These are phyloP conservation scores for Zopfochytrium polystomum DNA, from an alignment of 371 early-diverging fungal species.

Conservation along the genomic window DNA sequence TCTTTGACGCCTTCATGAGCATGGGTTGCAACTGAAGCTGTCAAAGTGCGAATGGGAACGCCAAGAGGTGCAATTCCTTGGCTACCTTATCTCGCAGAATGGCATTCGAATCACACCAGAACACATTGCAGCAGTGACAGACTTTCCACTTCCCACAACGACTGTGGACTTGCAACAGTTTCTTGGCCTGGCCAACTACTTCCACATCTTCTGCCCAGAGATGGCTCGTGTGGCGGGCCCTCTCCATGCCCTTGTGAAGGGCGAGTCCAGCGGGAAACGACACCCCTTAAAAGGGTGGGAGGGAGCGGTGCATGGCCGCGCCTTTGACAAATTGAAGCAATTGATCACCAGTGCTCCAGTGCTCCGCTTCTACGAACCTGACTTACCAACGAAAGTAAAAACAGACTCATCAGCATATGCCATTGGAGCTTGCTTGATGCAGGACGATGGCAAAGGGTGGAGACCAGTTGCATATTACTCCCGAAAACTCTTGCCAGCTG, in stretches of 20 bases:
- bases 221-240: constrained; percentile 43
- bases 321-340: constrained; percentile 44
- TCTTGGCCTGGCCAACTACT: constrained; percentile 53
- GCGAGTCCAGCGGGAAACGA: constrained; percentile 20
- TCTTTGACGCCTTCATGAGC: not conserved
- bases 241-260: constrained; percentile 25
- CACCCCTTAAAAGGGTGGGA: constrained; percentile 12
- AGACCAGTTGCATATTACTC: constrained; percentile 48
- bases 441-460: constrained; percentile 25
- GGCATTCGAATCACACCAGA: constrained; percentile 30
- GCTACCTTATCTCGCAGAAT: constrained; percentile 35
- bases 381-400: constrained; percentile 40
- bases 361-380: constrained; percentile 31
- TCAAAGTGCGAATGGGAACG: constrained; percentile 25
- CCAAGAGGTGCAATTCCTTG: too few relatives aligned
- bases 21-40: not conserved
- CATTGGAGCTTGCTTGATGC: constrained; percentile 47
- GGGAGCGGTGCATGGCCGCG: constrained; percentile 10
- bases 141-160: constrained; percentile 31
- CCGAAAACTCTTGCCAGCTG: constrained; percentile 25
- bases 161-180: constrained; percentile 46
- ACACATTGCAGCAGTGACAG: constrained; percentile 40
- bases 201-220: constrained; percentile 48
- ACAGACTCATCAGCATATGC: constrained; percentile 51
- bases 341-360: constrained; percentile 37